These are phyloP conservation scores for Candida incommunis DNA, from an alignment of 805 yeast species.

Conservation along the genomic window DNA sequence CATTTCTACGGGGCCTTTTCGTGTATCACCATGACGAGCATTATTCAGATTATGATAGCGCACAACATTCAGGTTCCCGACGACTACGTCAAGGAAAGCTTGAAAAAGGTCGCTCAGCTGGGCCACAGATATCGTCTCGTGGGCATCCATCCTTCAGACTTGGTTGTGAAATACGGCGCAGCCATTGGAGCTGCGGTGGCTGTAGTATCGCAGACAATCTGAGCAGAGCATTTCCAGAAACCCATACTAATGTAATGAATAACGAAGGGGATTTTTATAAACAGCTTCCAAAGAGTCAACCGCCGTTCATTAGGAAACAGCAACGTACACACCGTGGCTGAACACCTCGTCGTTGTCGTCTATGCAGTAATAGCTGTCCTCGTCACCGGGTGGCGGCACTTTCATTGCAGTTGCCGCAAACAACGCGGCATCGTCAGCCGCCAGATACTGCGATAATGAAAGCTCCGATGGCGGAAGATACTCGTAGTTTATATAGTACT, in stretches of 20 bases:
- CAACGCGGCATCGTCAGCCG: slow-evolving; percentile 23
- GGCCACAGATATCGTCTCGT: background rate
- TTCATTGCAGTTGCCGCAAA: slow-evolving; percentile 20
- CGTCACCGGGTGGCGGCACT: slow-evolving; percentile 20
- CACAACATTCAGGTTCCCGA: background rate
- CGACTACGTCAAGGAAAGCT: background rate
- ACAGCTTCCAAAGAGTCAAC: background rate
- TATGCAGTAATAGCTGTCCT: slow-evolving; percentile 17
- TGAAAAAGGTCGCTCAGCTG: background rate
- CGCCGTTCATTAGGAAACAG: background rate
- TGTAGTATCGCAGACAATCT: background rate
- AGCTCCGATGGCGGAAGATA: slow-evolving; percentile 21
- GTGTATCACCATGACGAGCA: background rate
- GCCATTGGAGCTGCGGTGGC: background rate
- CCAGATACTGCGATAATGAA: slow-evolving; percentile 18
- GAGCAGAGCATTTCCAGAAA: too few species aligned
- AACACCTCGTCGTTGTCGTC: slow-evolving; percentile 24
- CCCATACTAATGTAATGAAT: background rate
- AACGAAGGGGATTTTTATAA: background rate
- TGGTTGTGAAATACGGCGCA: slow-evolving; percentile 1
- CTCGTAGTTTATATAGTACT: slow-evolving; percentile 18
- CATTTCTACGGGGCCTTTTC: slow-evolving; percentile 28
- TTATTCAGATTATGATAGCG: background rate
- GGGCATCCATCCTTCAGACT: background rate
- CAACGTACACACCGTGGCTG: slow-evolving; percentile 19